Base-by-base conservation (phyloP, 1,284 basidiomycete genomes). In the Uromyces viciae-fabae region DNA sequence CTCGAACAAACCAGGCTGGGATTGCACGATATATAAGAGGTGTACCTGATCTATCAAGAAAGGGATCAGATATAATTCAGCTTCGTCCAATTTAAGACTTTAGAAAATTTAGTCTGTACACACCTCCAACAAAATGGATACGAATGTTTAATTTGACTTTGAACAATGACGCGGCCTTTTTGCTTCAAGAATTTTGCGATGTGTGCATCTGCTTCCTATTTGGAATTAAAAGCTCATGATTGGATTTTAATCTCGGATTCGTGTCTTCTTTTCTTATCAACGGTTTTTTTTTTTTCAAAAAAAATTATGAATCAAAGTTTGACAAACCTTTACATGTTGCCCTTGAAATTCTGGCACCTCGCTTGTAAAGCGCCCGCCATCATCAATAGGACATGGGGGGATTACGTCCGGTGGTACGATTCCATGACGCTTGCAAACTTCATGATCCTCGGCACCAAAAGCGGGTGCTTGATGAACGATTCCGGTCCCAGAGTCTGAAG, bases 381-480 rank as follows among this genome's bases (percentile, higher is more conserved):
- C 96, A 84, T 99, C 93, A 81, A 99, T 90, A 46, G 97, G 97
- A 86, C 94, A 98, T 1, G 97, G 97, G 0, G 97, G 95, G 89
- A 94, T 91, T 86, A 96, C 94, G 79, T 98, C 95, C 0, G 90
- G 88, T 38, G 89, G 88, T 43, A 98, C 87, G 82, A 98, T 90
- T 36, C 92, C 93, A 85, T 97, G 89, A 1, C 91, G 91, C 82
- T 98, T 89, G 40, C 93, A 91, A 84, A 99, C 90, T 82, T 96
- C 93, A 87, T 98, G 94, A 90, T 99, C 97, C 84, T 99, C 97
- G 85, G 98, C 97, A 89, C 97, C 97, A 85, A 98, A 99, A 0
- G 93, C 95, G 1, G 97, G 97, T 0, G 97, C 95, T 88, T 99
- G 97, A 86, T 99, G 97, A 71, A 99, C 97, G 84, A 99, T 96